Conservation (phyloP, 441 rosid genomes). For the Erodium chrysanthum region DNA sequence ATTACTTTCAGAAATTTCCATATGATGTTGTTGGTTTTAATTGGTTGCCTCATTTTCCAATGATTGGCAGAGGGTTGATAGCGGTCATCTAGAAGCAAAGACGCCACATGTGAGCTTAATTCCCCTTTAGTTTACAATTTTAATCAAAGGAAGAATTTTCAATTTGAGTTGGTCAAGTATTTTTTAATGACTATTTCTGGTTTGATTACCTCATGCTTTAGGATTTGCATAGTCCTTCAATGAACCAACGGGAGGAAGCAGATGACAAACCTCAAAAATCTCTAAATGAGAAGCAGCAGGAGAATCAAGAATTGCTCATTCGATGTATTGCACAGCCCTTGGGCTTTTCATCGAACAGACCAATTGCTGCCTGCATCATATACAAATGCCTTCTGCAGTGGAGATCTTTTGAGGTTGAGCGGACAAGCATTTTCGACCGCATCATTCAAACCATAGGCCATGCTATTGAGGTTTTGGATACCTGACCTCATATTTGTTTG, state of each 20-base stretch:
- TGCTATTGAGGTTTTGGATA: conserved; percentile 75
- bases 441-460: conserved; percentile 89
- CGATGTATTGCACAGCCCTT: conserved; percentile 81
- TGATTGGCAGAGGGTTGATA: conserved; percentile 64
- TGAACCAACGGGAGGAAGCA: conserved; percentile 69
- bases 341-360: conserved; percentile 74
- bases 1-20: conserved; percentile 1
- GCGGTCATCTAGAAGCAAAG: conserved; percentile 65
- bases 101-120: conserved; percentile 39
- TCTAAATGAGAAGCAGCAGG: conserved; percentile 94
- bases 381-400: conserved; percentile 94
- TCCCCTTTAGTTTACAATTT: not conserved
- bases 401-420: conserved; percentile 97
- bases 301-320: conserved; percentile 89
- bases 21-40: conserved; percentile 10
- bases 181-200: conserved; percentile 16
- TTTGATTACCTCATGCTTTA: conserved; percentile 19
- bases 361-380: conserved; percentile 86
- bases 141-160: not conserved
- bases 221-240: conserved; percentile 71
- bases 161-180: conserved; percentile 2
- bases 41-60: conserved; percentile 18
- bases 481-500: conserved; percentile 13
- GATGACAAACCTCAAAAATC: conserved; percentile 94
- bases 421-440: conserved; percentile 87